Conservation (phyloP, 2,329 filamentous ascomycete species). For the Trichoderma sp. region DNA sequence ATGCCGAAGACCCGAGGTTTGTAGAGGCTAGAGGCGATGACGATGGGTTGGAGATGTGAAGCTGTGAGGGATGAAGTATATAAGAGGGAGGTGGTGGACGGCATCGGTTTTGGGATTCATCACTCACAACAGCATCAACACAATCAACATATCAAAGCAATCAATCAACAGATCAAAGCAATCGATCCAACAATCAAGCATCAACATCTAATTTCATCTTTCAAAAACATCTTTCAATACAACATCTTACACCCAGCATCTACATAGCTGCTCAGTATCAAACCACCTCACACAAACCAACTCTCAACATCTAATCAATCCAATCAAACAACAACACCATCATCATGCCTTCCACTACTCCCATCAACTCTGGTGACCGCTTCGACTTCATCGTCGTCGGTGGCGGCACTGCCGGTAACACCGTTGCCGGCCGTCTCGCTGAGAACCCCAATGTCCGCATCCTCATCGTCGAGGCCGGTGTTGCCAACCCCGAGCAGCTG, state of each 20-base stretch:
- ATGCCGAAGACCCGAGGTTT: neutral
- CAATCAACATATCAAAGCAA: constrained; percentile 29
- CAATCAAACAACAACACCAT: constrained; percentile 19
- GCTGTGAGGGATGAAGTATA: neutral
- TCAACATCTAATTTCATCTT: neutral
- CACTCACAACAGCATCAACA: neutral
- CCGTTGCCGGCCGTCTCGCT: constrained; percentile 40
- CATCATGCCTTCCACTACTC: constrained; percentile 14
- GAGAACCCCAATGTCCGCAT: constrained; percentile 42
- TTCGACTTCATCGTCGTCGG: constrained; percentile 39
- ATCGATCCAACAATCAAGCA: neutral
- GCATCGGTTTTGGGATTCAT: neutral
- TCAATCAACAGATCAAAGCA: neutral
- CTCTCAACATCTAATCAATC: constrained; percentile 9
- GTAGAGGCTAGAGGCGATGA: neutral
- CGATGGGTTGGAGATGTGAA: neutral
- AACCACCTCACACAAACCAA: neutral
- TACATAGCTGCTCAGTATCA: neutral
- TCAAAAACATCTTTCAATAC: neutral
- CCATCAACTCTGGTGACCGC: constrained; percentile 18
- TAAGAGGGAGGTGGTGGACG: constrained; percentile 1
- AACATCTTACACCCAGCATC: neutral
- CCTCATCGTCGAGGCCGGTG: constrained; percentile 51
- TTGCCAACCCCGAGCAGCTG: constrained; percentile 49
- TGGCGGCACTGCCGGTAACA: constrained; percentile 40